These are phyloP conservation scores for Trifolium dubium DNA, from an alignment of 306 rosid genomes.

Conservation along the genomic window DNA sequence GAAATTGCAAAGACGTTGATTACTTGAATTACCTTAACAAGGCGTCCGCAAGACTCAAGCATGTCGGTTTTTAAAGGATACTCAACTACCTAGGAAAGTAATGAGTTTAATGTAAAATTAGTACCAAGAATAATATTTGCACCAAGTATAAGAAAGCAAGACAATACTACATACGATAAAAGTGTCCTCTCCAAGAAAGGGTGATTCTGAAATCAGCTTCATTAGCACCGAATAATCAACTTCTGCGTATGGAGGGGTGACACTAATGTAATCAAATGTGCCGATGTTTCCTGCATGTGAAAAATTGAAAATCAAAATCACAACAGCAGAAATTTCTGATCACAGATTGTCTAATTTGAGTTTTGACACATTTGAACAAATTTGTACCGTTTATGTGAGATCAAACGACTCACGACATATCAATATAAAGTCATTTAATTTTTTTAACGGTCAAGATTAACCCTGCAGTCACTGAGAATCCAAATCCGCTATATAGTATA, in stretches of 20 bases:
- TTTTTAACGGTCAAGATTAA: no score
- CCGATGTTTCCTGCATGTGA: conserved; percentile 60
- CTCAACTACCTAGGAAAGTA: conserved; percentile 76
- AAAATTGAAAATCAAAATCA: conserved; percentile 28
- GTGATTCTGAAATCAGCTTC: conserved; percentile 77
- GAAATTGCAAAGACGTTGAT: conserved; percentile 19
- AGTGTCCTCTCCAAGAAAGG: conserved; percentile 74
- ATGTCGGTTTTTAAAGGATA: conserved; percentile 83
- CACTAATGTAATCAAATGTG: conserved; percentile 89
- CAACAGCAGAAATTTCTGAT: not conserved
- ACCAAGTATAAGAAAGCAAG: conserved; percentile 28
- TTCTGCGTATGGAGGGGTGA: conserved; percentile 89
- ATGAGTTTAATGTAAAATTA: conserved; percentile 23
- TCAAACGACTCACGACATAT: no score
- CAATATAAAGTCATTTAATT: no score
- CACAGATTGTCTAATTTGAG: no score
- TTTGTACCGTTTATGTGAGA: no score
- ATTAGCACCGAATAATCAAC: conserved; percentile 81
- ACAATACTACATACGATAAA: conserved; percentile 66
- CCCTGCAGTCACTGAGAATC: no score
- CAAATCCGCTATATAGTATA: no score
- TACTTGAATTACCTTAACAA: conserved; percentile 70
- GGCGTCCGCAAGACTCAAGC: conserved; percentile 82
- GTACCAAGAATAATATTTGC: conserved; percentile 25
- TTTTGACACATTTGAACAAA: no score